Percentiles rank a stretch among this genome's conserved stretches.
Conservation (phyloP, 176 grass and related monocot species). For the Ensete glaucum region DNA sequence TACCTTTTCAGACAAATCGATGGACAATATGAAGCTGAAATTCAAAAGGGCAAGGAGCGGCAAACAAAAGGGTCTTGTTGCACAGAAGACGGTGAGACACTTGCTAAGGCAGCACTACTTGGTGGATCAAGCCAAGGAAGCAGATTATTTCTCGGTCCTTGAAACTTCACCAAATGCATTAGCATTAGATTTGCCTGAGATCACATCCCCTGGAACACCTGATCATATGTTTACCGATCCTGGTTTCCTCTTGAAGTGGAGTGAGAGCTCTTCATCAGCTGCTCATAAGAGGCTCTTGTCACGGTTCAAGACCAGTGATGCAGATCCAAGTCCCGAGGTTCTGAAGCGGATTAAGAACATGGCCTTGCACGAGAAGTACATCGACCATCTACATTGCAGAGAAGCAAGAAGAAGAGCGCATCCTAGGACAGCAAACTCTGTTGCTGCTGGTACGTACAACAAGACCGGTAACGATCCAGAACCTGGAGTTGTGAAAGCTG, state of each 20-base stretch:
- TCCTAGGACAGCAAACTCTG: conserved; percentile 21
- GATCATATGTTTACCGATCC: neutral
- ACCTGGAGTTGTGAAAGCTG: conserved; percentile 35
- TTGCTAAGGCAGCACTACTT: conserved; percentile 59
- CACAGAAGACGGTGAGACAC: conserved; percentile 63
- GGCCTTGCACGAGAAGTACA: conserved; percentile 76
- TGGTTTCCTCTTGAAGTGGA: conserved; percentile 26
- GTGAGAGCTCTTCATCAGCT: conserved; percentile 22
- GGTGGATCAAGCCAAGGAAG: conserved; percentile 42
- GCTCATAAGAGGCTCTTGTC: conserved; percentile 25
- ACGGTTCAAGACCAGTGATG: conserved; percentile 30
- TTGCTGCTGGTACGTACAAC: conserved; percentile 16
- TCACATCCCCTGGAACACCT: conserved; percentile 40
- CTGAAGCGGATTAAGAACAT: conserved; percentile 68
- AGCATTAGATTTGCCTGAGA: conserved; percentile 26
- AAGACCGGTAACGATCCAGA: conserved; percentile 14
- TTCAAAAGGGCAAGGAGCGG: conserved; percentile 24
- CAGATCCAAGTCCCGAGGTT: conserved; percentile 40
- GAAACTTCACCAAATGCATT: conserved; percentile 52
- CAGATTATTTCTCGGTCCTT: conserved; percentile 76
- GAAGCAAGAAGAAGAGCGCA: conserved; percentile 38
- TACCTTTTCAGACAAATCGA: conserved; percentile 42
- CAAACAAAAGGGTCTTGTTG: conserved; percentile 40
- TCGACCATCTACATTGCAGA: conserved; percentile 54
- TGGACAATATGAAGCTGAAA: conserved; percentile 27